phyloP scores from a whole-genome alignment of 192 early-diverging fungal species.

The Chytriomyces hyalinus region DNA sequence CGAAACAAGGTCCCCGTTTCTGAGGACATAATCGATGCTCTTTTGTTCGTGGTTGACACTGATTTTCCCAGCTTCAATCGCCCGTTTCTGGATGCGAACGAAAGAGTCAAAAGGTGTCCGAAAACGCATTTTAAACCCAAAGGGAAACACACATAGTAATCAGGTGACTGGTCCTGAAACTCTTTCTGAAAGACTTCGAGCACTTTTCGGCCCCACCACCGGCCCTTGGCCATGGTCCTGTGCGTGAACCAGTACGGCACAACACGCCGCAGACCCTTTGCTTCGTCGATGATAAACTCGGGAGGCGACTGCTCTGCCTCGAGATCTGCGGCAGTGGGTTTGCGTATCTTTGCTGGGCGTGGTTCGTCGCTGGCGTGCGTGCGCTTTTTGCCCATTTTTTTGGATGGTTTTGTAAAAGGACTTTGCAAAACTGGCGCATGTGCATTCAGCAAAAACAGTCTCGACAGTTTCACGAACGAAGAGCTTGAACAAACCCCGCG shows the following conservation, averaged over 20 bases:
- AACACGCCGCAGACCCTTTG: conserved; percentile 48
- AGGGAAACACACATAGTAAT: conserved; percentile 74
- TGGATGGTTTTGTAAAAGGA: too few relatives aligned
- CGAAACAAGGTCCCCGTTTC: conserved; percentile 79
- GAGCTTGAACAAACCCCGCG: too few relatives aligned
- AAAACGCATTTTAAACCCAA: too few relatives aligned
- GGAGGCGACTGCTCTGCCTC: not conserved
- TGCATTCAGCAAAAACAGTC: too few relatives aligned
- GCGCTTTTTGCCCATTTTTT: too few relatives aligned
- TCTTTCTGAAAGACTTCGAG: conserved; percentile 84
- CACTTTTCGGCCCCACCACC: conserved; percentile 80
- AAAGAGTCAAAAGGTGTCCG: not conserved
- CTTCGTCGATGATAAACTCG: not conserved
- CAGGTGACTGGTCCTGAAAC: conserved; percentile 79
- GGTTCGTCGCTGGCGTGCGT: too few relatives aligned
- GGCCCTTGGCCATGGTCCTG: conserved; percentile 78
- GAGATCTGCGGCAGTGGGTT: not conserved
- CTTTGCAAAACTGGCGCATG: too few relatives aligned
- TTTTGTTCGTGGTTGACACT: conserved; percentile 74
- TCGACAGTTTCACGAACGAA: too few relatives aligned
- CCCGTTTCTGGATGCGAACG: conserved; percentile 49
- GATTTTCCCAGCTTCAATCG: conserved; percentile 83
- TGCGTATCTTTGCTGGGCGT: too few relatives aligned
- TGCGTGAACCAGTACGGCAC: conserved; percentile 84
- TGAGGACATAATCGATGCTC: conserved; percentile 63